Evolutionary conservation across 2,329 filamentous ascomycete genomes (phyloP).

Genomic region (Colletotrichum liriopes): DNA sequence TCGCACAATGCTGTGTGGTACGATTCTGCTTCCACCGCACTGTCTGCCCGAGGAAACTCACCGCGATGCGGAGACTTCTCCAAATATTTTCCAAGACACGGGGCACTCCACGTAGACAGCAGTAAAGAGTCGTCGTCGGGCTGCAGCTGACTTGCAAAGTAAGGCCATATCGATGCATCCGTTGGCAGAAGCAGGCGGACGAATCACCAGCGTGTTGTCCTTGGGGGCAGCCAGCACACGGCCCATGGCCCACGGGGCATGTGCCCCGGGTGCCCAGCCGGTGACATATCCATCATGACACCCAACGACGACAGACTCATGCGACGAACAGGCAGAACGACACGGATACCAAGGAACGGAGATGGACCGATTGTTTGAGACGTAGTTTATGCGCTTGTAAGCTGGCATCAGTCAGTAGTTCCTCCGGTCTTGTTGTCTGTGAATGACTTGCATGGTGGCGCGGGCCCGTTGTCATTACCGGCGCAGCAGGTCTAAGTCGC

Average conservation of each 20-base stretch:
- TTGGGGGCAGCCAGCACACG: neutral
- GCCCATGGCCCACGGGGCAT: conserved; percentile 10
- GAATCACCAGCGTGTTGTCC: neutral
- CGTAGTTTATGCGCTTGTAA: neutral
- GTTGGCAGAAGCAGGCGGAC: conserved; percentile 4
- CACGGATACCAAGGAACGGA: neutral
- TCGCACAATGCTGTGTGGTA: conserved; percentile 36
- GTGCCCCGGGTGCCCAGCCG: conserved; percentile 13
- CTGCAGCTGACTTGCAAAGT: conserved; percentile 6
- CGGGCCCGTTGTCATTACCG: neutral
- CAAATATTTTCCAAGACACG: neutral
- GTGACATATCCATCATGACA: conserved; percentile 30
- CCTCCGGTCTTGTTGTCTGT: neutral
- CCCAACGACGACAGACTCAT: neutral
- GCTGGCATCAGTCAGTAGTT: neutral
- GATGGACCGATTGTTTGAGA: neutral
- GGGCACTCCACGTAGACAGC: neutral
- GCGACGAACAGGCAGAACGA: neutral
- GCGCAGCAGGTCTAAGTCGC: neutral
- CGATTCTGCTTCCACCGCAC: conserved; percentile 12
- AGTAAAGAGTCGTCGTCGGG: neutral
- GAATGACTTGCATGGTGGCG: conserved; percentile 13
- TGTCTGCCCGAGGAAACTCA: neutral
- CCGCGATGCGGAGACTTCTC: neutral
- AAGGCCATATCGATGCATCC: conserved; percentile 28